Evolutionary conservation across 495 filamentous ascomycete genomes (phyloP).

Genomic region (Lepraria neglecta): DNA sequence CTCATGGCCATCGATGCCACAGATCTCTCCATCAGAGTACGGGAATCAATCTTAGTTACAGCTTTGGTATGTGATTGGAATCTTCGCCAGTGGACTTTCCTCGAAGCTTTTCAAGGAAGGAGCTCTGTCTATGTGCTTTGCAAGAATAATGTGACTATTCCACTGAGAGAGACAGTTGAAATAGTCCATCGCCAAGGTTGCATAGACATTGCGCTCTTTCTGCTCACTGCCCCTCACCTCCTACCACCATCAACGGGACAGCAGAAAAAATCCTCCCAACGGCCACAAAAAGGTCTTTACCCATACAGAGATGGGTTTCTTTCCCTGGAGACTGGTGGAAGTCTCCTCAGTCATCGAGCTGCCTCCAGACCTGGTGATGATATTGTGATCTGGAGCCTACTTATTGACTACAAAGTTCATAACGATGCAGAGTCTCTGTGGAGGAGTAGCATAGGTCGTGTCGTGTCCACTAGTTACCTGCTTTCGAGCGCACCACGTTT

Average conservation of each 20-base stretch:
- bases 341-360: not conserved
- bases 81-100: constrained; percentile 29
- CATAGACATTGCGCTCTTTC: not conserved
- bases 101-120: constrained; percentile 26
- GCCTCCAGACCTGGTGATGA: too few species aligned
- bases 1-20: constrained; percentile 25
- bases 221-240: not conserved
- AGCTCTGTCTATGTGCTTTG: constrained; percentile 26
- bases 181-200: constrained; percentile 1
- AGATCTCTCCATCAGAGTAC: not conserved
- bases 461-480: too few species aligned
- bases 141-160: constrained; percentile 21
- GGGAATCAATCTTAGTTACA: constrained; percentile 22
- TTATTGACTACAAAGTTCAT: too few species aligned
- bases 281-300: too few species aligned
- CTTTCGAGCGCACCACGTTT: too few species aligned
- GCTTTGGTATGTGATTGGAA: constrained; percentile 30
- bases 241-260: not conserved
- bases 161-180: constrained; percentile 10
- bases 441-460: too few species aligned
- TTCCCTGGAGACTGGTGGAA: too few species aligned
- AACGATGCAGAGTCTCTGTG: too few species aligned
- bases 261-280: too few species aligned
- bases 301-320: too few species aligned
- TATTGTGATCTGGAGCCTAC: too few species aligned